Conservation (phyloP, 345 rosid genomes). For the Carallia brachiata region DNA sequence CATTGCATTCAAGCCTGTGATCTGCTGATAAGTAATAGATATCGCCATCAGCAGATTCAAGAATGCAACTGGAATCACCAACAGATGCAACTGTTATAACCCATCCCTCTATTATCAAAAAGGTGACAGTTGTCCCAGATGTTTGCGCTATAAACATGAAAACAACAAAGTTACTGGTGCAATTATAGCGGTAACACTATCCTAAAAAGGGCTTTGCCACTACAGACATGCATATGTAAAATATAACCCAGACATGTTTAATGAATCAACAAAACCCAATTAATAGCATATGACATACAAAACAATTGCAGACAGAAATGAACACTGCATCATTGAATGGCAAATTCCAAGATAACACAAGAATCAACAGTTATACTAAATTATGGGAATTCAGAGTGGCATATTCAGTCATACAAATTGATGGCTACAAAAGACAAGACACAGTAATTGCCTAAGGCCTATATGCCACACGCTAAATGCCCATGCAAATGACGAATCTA, state of each 20-base stretch:
- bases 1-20: slow-evolving; percentile 94
- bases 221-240: no score
- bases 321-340: no score
- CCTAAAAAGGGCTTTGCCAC: no score
- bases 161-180: not conserved
- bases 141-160: slow-evolving; percentile 56
- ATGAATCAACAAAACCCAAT: slow-evolving; percentile 1
- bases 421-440: not conserved
- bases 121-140: slow-evolving; percentile 95
- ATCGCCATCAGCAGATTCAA: slow-evolving; percentile 94
- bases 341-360: no score
- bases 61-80: slow-evolving; percentile 96
- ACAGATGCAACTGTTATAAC: slow-evolving; percentile 94
- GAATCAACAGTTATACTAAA: not conserved
- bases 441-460: not conserved
- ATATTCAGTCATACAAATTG: not conserved
- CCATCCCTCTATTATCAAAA: slow-evolving; percentile 91
- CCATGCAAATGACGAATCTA: no score
- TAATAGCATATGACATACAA: not conserved
- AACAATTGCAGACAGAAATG: not conserved
- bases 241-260: not conserved
- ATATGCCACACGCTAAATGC: not conserved
- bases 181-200: no score
- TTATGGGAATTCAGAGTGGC: not conserved
- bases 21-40: slow-evolving; percentile 89